Evolutionary conservation across 1,284 basidiomycete species (phyloP).

Genomic region (Malassezia cuniculi): DNA sequence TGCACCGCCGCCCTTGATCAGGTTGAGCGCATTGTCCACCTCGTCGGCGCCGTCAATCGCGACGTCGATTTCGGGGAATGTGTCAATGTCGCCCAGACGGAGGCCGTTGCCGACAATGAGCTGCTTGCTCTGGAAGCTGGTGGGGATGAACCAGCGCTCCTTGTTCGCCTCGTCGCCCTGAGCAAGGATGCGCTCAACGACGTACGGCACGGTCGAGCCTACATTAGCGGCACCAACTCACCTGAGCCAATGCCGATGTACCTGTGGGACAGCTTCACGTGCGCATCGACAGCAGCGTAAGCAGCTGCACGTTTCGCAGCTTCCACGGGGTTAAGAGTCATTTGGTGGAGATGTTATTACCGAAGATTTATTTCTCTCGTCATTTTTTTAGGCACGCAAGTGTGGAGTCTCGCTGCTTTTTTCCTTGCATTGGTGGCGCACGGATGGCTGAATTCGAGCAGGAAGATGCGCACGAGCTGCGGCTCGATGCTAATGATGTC

Average conservation of each 20-base stretch:
- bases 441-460: no score
- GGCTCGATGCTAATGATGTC: no score
- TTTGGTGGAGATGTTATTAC: no score
- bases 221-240: conserved; percentile 8
- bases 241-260: conserved; percentile 50
- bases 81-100: conserved; percentile 66
- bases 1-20: conserved; percentile 94
- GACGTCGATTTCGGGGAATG: conserved; percentile 69
- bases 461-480: conserved; percentile 1
- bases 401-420: no score
- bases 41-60: conserved; percentile 96
- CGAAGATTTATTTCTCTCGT: no score
- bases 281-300: conserved; percentile 81
- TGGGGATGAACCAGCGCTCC: conserved; percentile 46
- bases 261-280: conserved; percentile 69
- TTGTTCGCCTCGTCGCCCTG: conserved; percentile 68
- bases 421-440: no score
- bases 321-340: conserved; percentile 27
- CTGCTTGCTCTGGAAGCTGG: conserved; percentile 86
- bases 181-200: conserved; percentile 81
- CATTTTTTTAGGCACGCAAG: no score
- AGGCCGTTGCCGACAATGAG: conserved; percentile 70
- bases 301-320: conserved; percentile 76
- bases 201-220: conserved; percentile 92
- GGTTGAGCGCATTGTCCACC: conserved; percentile 75